These are phyloP conservation scores for Citrus inodora DNA, from an alignment of 345 rosid species.

Conservation along the genomic window DNA sequence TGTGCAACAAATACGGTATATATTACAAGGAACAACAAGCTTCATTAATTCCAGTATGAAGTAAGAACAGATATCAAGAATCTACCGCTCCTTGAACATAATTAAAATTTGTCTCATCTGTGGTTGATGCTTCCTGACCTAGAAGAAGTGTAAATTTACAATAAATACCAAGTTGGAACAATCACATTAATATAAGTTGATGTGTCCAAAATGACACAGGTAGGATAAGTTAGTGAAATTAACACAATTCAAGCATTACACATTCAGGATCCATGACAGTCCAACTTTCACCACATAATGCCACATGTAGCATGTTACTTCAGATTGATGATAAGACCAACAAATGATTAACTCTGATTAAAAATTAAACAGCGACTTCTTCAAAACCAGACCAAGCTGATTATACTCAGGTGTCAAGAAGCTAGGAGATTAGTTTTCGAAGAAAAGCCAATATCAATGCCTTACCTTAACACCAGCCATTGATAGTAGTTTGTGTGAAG, in stretches of 20 bases:
- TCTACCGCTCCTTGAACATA: constrained; percentile 48
- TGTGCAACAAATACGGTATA: not conserved
- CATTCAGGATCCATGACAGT: not conserved
- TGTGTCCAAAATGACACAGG: not conserved
- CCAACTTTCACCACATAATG: not conserved
- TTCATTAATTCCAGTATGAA: not conserved
- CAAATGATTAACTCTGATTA: constrained; percentile 2
- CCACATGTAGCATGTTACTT: not conserved
- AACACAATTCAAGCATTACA: not conserved
- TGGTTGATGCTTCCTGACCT: constrained; percentile 84
- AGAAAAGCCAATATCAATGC: not conserved
- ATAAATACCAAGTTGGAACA: not conserved
- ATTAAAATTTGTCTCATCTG: constrained; percentile 60
- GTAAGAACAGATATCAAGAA: not conserved
- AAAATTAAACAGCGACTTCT: not conserved
- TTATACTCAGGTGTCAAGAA: not conserved
- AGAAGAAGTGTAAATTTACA: constrained; percentile 15
- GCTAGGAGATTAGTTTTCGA: not conserved
- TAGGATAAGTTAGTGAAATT: not conserved
- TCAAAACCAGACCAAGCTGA: not conserved
- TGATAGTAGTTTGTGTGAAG: constrained; percentile 77
- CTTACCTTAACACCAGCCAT: constrained; percentile 89
- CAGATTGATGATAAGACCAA: not conserved
- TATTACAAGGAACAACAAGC: not conserved
- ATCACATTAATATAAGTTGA: not conserved